These are phyloP conservation scores for Chrysoporthe puriensis DNA, from an alignment of 2,329 filamentous ascomycete genomes.

Conservation along the genomic window DNA sequence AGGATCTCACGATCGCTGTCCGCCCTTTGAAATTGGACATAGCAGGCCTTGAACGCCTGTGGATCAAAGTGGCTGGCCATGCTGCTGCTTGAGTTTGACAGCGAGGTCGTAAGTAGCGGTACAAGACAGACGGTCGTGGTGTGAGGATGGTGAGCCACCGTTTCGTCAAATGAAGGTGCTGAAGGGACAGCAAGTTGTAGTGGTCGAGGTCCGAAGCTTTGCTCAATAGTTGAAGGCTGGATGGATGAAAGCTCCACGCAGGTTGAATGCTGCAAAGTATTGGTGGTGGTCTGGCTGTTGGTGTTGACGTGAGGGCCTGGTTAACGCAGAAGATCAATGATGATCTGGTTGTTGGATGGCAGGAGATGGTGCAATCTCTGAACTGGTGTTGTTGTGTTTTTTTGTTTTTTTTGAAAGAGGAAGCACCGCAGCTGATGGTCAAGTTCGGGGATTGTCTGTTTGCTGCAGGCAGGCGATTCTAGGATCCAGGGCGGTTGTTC, in stretches of 20 bases:
- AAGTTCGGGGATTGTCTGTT: neutral
- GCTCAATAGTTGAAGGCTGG: neutral
- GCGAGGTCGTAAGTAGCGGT: neutral
- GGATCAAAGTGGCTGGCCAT: constrained; percentile 21
- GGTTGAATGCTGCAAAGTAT: neutral
- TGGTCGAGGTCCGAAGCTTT: neutral
- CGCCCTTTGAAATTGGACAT: constrained; percentile 20
- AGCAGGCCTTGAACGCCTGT: constrained; percentile 27
- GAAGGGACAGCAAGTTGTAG: neutral
- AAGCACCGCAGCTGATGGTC: neutral
- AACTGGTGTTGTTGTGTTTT: neutral
- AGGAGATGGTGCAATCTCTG: neutral
- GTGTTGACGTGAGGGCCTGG: neutral
- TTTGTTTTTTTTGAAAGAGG: neutral
- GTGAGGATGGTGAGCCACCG: too few species aligned
- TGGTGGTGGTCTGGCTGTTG: neutral
- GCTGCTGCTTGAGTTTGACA: neutral
- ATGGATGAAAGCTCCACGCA: neutral
- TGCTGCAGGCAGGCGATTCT: too few species aligned
- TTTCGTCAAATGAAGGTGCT: too few species aligned
- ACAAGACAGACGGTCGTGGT: neutral
- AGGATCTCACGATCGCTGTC: constrained; percentile 25
- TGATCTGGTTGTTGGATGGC: too few species aligned
- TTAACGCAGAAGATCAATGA: neutral
- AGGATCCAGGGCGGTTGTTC: too few species aligned